phyloP scores from a whole-genome alignment of 2,329 filamentous ascomycete species.

The Aspergillus sojae region DNA sequence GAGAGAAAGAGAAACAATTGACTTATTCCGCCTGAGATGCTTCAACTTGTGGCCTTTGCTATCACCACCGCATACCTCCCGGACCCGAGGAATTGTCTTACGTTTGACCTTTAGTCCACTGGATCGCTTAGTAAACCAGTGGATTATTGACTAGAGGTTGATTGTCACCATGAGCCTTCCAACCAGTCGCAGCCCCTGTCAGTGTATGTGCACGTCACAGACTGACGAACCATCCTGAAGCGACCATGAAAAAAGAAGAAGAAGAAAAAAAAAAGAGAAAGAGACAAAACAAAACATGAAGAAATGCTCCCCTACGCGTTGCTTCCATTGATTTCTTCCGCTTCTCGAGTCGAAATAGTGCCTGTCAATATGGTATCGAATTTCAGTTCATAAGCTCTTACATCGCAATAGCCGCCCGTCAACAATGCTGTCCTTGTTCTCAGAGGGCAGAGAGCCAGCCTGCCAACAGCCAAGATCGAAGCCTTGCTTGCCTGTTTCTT shows the following conservation, averaged over 20 bases:
- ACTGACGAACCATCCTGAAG: neutral
- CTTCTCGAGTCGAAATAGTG: neutral
- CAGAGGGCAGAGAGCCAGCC: neutral
- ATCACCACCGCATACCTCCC: slow-evolving; percentile 26
- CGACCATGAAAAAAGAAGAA: neutral
- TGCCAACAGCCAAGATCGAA: neutral
- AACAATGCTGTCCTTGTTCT: neutral
- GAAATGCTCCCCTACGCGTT: neutral
- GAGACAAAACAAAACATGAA: neutral
- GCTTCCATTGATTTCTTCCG: neutral
- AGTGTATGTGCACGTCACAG: slow-evolving; percentile 20
- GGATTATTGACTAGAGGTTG: slow-evolving; percentile 25
- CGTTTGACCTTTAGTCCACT: slow-evolving; percentile 24
- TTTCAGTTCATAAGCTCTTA: neutral
- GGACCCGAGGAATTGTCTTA: slow-evolving; percentile 19
- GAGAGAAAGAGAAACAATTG: slow-evolving; percentile 38
- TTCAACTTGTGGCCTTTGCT: slow-evolving; percentile 29
- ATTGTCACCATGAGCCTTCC: slow-evolving; percentile 8
- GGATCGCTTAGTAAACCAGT: slow-evolving; percentile 32
- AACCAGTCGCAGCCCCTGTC: slow-evolving; percentile 10
- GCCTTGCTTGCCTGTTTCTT: neutral
- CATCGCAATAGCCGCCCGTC: neutral
- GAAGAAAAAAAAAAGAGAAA: neutral
- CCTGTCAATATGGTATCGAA: neutral
- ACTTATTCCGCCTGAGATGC: slow-evolving; percentile 40